These are phyloP conservation scores for Malus asiatica DNA, from an alignment of 306 rosid species.

Conservation along the genomic window DNA sequence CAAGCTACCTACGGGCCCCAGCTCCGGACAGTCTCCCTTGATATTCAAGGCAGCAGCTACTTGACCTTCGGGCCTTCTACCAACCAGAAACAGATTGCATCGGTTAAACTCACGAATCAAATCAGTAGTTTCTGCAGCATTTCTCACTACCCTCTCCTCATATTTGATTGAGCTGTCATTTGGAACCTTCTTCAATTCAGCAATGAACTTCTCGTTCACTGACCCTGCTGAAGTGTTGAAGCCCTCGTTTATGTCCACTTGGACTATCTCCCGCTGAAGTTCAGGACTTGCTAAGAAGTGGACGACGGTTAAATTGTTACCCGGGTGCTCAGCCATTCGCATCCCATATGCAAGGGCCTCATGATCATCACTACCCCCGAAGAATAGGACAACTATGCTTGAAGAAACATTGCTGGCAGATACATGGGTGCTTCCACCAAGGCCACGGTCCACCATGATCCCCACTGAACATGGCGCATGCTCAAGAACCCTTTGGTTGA, in stretches of 20 bases:
- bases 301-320: conserved; percentile 35
- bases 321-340: conserved; percentile 69
- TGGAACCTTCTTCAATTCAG: conserved; percentile 24
- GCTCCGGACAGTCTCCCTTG: conserved; percentile 39
- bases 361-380: conserved; percentile 53
- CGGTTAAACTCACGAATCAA: conserved; percentile 17
- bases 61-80: conserved; percentile 37
- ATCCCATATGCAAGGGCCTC: conserved; percentile 63
- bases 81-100: conserved; percentile 48
- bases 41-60: conserved; percentile 24
- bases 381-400: conserved; percentile 34
- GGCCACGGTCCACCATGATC: conserved; percentile 62
- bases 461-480: conserved; percentile 64
- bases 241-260: conserved; percentile 12
- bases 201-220: conserved; percentile 16
- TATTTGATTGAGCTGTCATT: conserved; percentile 23
- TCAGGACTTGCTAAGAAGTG: conserved; percentile 20
- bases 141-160: conserved; percentile 31
- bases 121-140: conserved; percentile 18
- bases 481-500: conserved; percentile 43
- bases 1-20: conserved; percentile 49
- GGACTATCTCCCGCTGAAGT: conserved; percentile 14
- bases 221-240: neutral
- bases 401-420: conserved; percentile 46
- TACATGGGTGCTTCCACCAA: conserved; percentile 56